Percentiles rank a stretch among this genome's conserved stretches.
Evolutionary conservation across 768 basidiomycete genomes (phyloP).

Genomic region (Wakefieldia striispora): DNA sequence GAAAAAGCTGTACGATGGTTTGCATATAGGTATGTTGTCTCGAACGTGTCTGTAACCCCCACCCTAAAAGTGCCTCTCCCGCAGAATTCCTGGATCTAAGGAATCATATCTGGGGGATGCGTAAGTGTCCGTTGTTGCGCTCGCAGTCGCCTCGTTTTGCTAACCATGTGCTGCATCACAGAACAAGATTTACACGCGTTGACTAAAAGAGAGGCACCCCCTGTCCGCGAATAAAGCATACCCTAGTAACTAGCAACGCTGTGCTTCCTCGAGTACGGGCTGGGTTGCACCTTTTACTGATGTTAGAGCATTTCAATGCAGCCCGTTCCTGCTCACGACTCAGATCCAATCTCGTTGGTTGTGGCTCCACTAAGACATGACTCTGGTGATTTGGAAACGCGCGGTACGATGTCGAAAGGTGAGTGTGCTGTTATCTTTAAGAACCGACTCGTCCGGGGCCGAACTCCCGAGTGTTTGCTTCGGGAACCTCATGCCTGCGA

Average conservation of each 20-base stretch:
- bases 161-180: conserved; percentile 26
- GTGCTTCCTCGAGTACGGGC: background rate
- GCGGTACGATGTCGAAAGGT: too few species aligned
- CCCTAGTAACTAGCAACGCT: background rate
- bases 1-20: conserved; percentile 84
- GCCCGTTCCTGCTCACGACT: background rate
- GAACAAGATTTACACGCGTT: conserved; percentile 80
- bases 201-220: conserved; percentile 63
- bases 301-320: background rate
- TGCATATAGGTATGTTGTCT: conserved; percentile 64
- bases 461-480: too few species aligned
- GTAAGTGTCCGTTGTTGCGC: conserved; percentile 47
- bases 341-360: background rate
- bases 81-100: conserved; percentile 79
- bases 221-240: conserved; percentile 50
- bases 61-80: background rate
- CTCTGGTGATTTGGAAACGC: too few species aligned
- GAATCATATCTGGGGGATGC: conserved; percentile 84
- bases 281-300: background rate
- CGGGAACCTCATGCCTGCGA: too few species aligned
- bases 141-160: background rate
- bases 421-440: too few species aligned
- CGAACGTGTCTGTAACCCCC: background rate
- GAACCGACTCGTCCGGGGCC: too few species aligned
- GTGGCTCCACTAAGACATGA: too few species aligned